Evolutionary conservation across 768 basidiomycete species (phyloP).

Genomic region (Floccularia luteovirens): DNA sequence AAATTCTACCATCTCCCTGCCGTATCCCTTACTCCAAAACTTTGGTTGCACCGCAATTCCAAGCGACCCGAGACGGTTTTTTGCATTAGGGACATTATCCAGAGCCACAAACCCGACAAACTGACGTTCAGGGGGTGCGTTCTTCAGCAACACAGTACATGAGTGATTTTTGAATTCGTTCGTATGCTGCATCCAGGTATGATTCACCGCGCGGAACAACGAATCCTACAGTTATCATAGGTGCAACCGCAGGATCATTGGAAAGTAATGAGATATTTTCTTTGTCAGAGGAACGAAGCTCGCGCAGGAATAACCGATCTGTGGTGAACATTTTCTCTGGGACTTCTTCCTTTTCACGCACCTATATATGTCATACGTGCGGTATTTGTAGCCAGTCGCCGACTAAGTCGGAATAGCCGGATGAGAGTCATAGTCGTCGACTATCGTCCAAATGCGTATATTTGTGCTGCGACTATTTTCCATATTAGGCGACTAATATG

Average conservation of each 20-base stretch:
- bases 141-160: constrained; percentile 11
- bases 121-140: constrained; percentile 6
- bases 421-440: no score
- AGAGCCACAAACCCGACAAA: constrained; percentile 10
- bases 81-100: constrained; percentile 5
- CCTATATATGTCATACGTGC: no score
- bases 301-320: constrained; percentile 10
- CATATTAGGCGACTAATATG: no score
- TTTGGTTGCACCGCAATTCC: constrained; percentile 11
- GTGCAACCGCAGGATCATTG: constrained; percentile 9
- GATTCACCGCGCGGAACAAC: constrained; percentile 9
- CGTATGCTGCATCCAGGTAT: constrained; percentile 8
- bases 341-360: constrained; percentile 8
- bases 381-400: no score
- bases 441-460: no score
- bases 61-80: constrained; percentile 11
- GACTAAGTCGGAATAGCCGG: no score
- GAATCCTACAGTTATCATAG: constrained; percentile 9
- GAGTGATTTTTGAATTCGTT: constrained; percentile 6
- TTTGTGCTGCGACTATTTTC: no score
- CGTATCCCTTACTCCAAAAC: constrained; percentile 33
- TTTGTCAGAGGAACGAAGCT: constrained; percentile 6
- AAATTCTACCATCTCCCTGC: constrained; percentile 30
- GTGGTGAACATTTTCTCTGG: constrained; percentile 14
- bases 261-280: constrained; percentile 9